A percentile compares a stretch with the other conserved stretches of the same genome.
phyloP scores from a whole-genome alignment of 805 yeast genomes.

The Candida loeiensis region DNA sequence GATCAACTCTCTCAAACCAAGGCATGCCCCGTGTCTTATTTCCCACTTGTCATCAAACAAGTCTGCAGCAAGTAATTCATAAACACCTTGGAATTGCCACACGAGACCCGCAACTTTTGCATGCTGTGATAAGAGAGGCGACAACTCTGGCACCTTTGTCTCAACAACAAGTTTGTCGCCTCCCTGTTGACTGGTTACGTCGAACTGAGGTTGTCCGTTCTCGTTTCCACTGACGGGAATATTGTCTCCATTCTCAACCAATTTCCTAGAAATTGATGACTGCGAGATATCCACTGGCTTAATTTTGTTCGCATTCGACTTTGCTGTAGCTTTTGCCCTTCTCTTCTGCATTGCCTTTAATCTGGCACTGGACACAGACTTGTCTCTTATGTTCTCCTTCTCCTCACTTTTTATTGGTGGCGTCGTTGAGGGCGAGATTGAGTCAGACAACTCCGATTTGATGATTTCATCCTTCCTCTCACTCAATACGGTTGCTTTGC shows the following conservation, averaged over 20 bases:
- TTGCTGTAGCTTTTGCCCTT: slow-evolving; percentile 72
- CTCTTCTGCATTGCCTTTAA: slow-evolving; percentile 93
- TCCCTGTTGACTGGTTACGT: slow-evolving; percentile 75
- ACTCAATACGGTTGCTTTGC: slow-evolving; percentile 38
- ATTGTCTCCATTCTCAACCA: slow-evolving; percentile 42
- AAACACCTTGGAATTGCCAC: slow-evolving; percentile 95
- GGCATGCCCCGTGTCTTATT: slow-evolving; percentile 89
- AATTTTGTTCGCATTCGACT: slow-evolving; percentile 41
- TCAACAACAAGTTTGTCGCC: slow-evolving; percentile 83
- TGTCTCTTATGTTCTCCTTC: slow-evolving; percentile 5
- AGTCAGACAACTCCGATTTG: slow-evolving; percentile 13
- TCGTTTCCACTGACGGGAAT: slow-evolving; percentile 10
- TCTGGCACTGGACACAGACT: slow-evolving; percentile 58
- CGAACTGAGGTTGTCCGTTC: slow-evolving; percentile 38
- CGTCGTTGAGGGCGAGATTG: slow-evolving; percentile 17
- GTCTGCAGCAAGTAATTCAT: slow-evolving; percentile 74
- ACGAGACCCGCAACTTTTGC: slow-evolving; percentile 68
- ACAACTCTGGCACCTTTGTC: slow-evolving; percentile 59
- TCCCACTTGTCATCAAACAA: slow-evolving; percentile 90
- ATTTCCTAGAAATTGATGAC: slow-evolving; percentile 59
- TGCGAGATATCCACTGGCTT: slow-evolving; percentile 66
- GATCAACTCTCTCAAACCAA: slow-evolving; percentile 85
- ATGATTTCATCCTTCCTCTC: slow-evolving; percentile 15
- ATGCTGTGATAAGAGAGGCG: slow-evolving; percentile 68
- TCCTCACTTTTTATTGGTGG: slow-evolving; percentile 16